phyloP scores from a whole-genome alignment of 257 asterid genomes.

The Thymus quinquecostatus region DNA sequence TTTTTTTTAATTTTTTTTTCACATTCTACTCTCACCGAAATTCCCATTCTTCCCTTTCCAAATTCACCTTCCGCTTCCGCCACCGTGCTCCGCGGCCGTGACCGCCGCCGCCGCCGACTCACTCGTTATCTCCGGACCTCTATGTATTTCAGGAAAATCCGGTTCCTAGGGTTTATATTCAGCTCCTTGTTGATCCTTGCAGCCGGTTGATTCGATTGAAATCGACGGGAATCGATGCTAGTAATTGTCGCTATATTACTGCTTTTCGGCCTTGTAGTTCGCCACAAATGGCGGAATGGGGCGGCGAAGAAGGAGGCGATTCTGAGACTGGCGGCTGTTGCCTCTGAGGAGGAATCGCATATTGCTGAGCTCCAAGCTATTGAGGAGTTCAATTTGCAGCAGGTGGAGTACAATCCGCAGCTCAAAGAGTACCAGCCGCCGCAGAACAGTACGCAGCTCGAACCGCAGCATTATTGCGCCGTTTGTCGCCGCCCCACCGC shows the following conservation, averaged over 20 bases:
- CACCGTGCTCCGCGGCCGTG: constrained; percentile 34
- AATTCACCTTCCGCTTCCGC: constrained; percentile 36
- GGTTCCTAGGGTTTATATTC: constrained; percentile 47
- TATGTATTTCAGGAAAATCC: constrained; percentile 49
- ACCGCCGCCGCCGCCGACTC: constrained; percentile 15
- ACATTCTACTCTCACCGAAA: constrained; percentile 35
- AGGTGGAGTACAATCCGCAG: constrained; percentile 20
- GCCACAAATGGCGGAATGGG: constrained; percentile 58
- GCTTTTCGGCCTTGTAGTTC: constrained; percentile 47
- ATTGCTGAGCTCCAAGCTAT: constrained; percentile 43
- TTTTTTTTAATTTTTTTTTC: constrained; percentile 29
- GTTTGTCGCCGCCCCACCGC: constrained; percentile 56
- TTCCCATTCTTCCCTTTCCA: constrained; percentile 34
- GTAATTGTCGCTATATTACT: constrained; percentile 49
- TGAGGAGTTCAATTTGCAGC: constrained; percentile 39
- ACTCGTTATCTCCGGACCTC: constrained; percentile 32
- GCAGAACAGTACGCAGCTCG: constrained; percentile 32
- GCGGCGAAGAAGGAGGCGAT: constrained; percentile 58
- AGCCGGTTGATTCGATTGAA: constrained; percentile 45
- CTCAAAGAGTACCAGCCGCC: constrained; percentile 33
- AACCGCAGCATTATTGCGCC: constrained; percentile 45
- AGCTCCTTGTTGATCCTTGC: constrained; percentile 47
- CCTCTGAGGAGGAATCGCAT: constrained; percentile 48
- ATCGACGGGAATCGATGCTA: constrained; percentile 41
- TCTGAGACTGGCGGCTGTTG: constrained; percentile 49